Evolutionary conservation across 495 filamentous ascomycete species (phyloP).

Genomic region (Tricharina praecox): DNA sequence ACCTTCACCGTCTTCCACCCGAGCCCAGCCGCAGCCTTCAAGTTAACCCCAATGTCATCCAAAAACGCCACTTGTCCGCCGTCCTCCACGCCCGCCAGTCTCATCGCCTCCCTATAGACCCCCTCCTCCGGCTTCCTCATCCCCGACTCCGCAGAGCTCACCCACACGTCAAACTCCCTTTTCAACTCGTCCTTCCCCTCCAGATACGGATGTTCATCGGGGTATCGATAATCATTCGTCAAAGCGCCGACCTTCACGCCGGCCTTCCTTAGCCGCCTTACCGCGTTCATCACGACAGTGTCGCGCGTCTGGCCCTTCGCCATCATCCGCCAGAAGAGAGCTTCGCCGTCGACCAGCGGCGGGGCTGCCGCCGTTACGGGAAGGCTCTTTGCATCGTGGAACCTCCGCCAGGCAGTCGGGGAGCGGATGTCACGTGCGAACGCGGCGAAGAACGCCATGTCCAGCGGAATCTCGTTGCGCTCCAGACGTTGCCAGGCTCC

Average conservation of each 20-base stretch:
- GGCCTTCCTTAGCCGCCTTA: constrained; percentile 53
- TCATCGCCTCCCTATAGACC: constrained; percentile 61
- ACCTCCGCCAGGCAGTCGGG: constrained; percentile 46
- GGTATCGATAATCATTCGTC: constrained; percentile 76
- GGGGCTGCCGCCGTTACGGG: constrained; percentile 4
- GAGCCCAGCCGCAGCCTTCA: constrained; percentile 56
- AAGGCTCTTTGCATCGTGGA: constrained; percentile 28
- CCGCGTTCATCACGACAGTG: constrained; percentile 70
- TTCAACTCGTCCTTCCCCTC: constrained; percentile 26
- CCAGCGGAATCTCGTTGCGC: constrained; percentile 53
- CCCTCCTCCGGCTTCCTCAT: constrained; percentile 69
- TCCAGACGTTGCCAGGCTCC: constrained; percentile 81
- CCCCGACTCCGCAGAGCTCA: constrained; percentile 71
- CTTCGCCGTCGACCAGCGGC: constrained; percentile 63
- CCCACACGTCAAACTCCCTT: constrained; percentile 60
- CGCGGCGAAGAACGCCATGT: constrained; percentile 53
- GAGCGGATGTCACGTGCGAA: constrained; percentile 61
- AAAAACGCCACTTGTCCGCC: constrained; percentile 66
- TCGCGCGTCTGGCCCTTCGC: constrained; percentile 49
- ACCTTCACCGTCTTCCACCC: constrained; percentile 81
- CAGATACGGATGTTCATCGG: constrained; percentile 38
- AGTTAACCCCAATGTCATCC: constrained; percentile 90
- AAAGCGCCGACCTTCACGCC: constrained; percentile 46
- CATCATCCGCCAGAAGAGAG: constrained; percentile 92
- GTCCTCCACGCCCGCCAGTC: constrained; percentile 30